A percentile compares a stretch with the other conserved stretches of the same genome.
Conservation (phyloP, 805 yeast genomes). For the Candida schatavii region DNA sequence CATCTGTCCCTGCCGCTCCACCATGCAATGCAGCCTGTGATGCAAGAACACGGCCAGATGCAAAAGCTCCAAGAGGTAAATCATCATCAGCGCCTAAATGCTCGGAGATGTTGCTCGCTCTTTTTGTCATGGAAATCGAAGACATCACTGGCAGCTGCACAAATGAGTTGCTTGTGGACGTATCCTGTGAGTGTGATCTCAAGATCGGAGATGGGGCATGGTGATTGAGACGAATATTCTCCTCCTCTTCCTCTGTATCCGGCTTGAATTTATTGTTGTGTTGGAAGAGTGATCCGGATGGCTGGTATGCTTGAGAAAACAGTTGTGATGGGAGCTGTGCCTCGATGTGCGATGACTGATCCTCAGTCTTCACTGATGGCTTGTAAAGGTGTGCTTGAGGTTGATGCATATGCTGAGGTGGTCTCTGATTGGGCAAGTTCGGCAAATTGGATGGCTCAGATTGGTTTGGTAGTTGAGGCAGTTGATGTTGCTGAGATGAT, state of each 20-base stretch:
- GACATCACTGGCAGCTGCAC: slow-evolving; percentile 1
- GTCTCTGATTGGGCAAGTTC: background rate
- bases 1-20: no score
- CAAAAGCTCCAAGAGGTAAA: slow-evolving; percentile 16
- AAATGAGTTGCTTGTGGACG: background rate
- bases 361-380: background rate
- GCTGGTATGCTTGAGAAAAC: background rate
- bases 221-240: background rate
- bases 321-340: background rate
- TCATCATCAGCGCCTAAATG: slow-evolving; percentile 12
- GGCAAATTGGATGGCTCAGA: background rate
- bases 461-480: background rate
- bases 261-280: background rate
- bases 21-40: slow-evolving; percentile 1
- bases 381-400: background rate
- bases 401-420: no score
- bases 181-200: background rate
- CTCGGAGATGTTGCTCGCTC: slow-evolving; percentile 10
- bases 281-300: slow-evolving; percentile 3
- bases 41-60: slow-evolving; percentile 14
- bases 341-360: no score
- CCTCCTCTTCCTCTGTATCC: background rate
- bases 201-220: background rate
- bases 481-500: background rate
- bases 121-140: background rate